Evolutionary conservation across 1,284 basidiomycete genomes (phyloP).

Genomic region (Ustilago cynodontis): DNA sequence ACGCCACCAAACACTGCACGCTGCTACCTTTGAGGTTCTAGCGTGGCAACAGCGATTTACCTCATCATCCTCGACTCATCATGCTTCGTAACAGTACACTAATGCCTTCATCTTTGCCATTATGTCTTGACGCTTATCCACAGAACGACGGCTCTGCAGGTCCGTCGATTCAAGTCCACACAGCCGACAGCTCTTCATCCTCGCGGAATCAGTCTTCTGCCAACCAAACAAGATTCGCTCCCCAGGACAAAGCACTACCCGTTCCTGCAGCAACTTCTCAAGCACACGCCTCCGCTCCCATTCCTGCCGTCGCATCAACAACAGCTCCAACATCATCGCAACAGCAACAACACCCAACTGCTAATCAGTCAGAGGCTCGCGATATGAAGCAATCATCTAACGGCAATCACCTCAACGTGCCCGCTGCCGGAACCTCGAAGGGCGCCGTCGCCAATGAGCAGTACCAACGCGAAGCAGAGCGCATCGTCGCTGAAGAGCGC

Average conservation of each 20-base stretch:
- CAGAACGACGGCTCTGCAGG: constrained; percentile 37
- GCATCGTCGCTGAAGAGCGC: constrained; percentile 62
- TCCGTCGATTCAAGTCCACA: constrained; percentile 39
- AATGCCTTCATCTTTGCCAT: background rate
- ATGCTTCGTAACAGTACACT: constrained; percentile 6
- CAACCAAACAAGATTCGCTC: constrained; percentile 33
- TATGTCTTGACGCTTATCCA: background rate
- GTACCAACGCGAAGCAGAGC: constrained; percentile 56
- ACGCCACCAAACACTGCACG: background rate
- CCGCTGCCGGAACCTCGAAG: constrained; percentile 30
- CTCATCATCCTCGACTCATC: background rate
- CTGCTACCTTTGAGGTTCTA: too few relatives aligned
- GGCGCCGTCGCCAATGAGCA: constrained; percentile 41
- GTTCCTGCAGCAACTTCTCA: constrained; percentile 44
- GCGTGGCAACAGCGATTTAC: background rate
- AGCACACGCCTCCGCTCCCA: constrained; percentile 32
- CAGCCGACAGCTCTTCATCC: constrained; percentile 32
- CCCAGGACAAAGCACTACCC: constrained; percentile 34
- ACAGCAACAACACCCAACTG: constrained; percentile 6
- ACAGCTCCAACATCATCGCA: constrained; percentile 1
- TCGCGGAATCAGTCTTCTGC: constrained; percentile 21
- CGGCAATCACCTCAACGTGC: constrained; percentile 32
- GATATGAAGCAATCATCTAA: constrained; percentile 36
- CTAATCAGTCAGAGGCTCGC: constrained; percentile 22
- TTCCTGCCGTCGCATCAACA: constrained; percentile 1